Percentiles rank a stretch among this genome's conserved stretches.
phyloP scores from a whole-genome alignment of 306 rosid genomes.

The Cyclanthera cordifolia region DNA sequence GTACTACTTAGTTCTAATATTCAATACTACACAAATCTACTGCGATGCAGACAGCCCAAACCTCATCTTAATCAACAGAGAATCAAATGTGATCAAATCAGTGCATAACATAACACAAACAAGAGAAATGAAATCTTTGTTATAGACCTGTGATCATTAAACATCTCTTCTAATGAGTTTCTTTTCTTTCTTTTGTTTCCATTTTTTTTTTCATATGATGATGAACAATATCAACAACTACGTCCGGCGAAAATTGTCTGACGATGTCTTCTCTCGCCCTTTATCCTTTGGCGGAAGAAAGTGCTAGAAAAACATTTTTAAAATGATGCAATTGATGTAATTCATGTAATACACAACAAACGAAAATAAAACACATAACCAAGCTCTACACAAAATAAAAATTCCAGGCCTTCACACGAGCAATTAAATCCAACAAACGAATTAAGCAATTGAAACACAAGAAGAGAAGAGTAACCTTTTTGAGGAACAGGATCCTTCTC shows the following conservation, averaged over 20 bases:
- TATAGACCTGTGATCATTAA: background rate
- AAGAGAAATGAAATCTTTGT: background rate
- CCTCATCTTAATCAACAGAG: too few species aligned
- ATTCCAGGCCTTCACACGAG: background rate
- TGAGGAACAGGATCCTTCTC: conserved; percentile 21
- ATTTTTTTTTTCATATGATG: conserved; percentile 31
- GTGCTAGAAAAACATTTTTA: too few species aligned
- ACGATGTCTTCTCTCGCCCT: conserved; percentile 66
- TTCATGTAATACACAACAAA: too few species aligned
- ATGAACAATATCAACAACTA: conserved; percentile 43
- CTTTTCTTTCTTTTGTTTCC: too few species aligned
- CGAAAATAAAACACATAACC: background rate
- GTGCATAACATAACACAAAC: background rate
- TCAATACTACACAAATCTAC: too few species aligned
- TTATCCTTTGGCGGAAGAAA: conserved; percentile 29
- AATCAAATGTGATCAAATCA: too few species aligned
- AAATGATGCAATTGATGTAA: too few species aligned
- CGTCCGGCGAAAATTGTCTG: conserved; percentile 46
- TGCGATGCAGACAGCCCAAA: too few species aligned
- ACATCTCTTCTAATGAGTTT: conserved; percentile 15
- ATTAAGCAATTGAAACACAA: background rate
- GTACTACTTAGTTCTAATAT: too few species aligned
- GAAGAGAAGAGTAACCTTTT: conserved; percentile 12
- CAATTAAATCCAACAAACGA: background rate
- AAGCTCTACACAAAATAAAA: background rate